Base-by-base conservation (phyloP, 2,329 filamentous ascomycete species). In the Aspergillus alliaceus region DNA sequence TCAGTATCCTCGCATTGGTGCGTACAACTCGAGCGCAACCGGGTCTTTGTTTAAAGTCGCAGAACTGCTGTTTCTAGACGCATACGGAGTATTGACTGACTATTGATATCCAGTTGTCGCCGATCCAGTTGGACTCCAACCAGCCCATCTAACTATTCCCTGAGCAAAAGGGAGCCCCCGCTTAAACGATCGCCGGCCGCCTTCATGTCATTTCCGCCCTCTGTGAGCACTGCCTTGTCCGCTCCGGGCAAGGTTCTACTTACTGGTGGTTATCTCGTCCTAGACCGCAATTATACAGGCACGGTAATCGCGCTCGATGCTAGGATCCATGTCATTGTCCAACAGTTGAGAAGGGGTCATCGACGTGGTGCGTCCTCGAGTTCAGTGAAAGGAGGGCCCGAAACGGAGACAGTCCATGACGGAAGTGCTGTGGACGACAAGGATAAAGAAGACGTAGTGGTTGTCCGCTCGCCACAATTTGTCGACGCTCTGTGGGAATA, bases 181-280 rank as follows among this genome's bases (percentile, higher is more conserved):
- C 27, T 31, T n/a, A 27, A 48, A 48, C 44, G 22, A 34, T 32
- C 25, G 12, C 25, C 44, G 4, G 11, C 25, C 12, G 29, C 44
- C 44, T 6, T 29, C 25, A 48, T 48, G 44, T 48, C 44, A 11
- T 48, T 32, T 32, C 27, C 25, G n/a, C 62, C 69, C 37, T 62
- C 65, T 32, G 62, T 66, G 4, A 62, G 68, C 54, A 75, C 78
- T 50, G 88, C 87, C 69, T 85, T 96, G 64, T 98, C 95, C 61
- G 93, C 95, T 22, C 95, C 95, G 18, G 95, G 95, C 66, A 99
- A 99, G 80, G 95, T 99, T 59, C 85, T 99, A 63, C 84, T 98
- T 53, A 91, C 93, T 4, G 95, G 95, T 62, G 95, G 95, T 60
- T 99, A 98, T 76, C 86, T 98, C 46, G 93, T 97, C 22, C 87